Evolutionary conservation across 805 yeast species (phyloP), one percentile per base, ranked within the genome.

Genomic region (Suhomyces sp.): DNA sequence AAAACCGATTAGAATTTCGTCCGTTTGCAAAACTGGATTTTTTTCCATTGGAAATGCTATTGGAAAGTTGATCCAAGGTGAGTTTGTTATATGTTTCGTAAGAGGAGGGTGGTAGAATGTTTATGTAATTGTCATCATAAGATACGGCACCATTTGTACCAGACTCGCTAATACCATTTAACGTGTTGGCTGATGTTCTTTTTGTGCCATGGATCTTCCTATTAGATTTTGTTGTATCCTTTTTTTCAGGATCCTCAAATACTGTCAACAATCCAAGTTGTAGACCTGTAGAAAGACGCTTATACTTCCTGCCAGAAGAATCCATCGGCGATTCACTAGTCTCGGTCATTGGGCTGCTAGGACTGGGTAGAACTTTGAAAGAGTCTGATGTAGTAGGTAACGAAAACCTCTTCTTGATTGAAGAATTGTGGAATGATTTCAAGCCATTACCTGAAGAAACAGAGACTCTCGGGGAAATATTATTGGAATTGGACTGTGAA

Each of bases 181-280:
- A 23, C 7, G 31, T 13, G 23, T 42, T 42, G 9, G 29, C 5
- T 23, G 46, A 42, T 7, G 31, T 24, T 23, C 46, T 23, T 24
- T 24, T 42, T 13, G 46, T n/a, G 12, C 29, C 31, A 22, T 19
- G 13, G 10, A 24, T 6, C 6, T 19, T n/a, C 27, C 22, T 23
- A 5, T 8, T n/a, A 12, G 46, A 27, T 12, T 23, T 49, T 12
- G 23, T 4, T 9, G 13, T 8, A 9, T 19, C 42, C n/a, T 38
- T 38, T 5, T 50, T 42, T 24, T 52, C 50, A 4, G 68, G 60
- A 45, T 73, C 73, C 55, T 73, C 78, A 47, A 72, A 55, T 0
- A 75, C 79, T 2, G 78, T 74, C 23, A 75, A 56, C 23, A 75
- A 58, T 1, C 75, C 73, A 13, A 73, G 56, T 48, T 67, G 75